Evolutionary conservation across 306 rosid species (phyloP).

Genomic region (Hippophae gyantsensis): DNA sequence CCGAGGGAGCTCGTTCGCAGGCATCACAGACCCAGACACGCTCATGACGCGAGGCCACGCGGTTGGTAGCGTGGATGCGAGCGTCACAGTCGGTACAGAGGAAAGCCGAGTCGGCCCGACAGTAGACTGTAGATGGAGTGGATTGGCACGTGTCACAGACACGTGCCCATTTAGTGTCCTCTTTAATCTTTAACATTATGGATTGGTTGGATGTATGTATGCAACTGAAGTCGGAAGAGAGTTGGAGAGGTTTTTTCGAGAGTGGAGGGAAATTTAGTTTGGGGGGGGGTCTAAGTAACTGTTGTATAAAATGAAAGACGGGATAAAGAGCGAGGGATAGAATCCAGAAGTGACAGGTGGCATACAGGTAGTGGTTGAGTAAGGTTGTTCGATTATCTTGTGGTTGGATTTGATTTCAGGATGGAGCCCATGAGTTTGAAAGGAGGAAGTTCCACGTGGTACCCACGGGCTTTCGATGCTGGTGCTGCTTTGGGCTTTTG

Average conservation of each 20-base stretch:
- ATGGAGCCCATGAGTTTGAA: slow-evolving; percentile 13
- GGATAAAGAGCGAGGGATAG: slow-evolving; percentile 15
- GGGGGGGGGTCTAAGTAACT: background rate
- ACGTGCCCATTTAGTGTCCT: slow-evolving; percentile 35
- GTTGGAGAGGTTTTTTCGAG: background rate
- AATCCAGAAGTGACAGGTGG: slow-evolving; percentile 61
- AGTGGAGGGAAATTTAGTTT: background rate
- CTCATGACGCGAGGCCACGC: slow-evolving; percentile 53
- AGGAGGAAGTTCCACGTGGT: slow-evolving; percentile 14
- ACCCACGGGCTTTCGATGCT: slow-evolving; percentile 1
- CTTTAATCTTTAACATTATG: slow-evolving; percentile 34
- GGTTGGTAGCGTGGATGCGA: slow-evolving; percentile 46
- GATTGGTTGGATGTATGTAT: background rate
- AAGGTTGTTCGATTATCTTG: slow-evolving; percentile 44
- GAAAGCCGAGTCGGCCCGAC: slow-evolving; percentile 54
- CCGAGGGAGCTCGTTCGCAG: slow-evolving; percentile 79
- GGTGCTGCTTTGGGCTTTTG: too few species aligned
- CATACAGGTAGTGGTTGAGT: slow-evolving; percentile 29
- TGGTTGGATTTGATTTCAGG: slow-evolving; percentile 39
- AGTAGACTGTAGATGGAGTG: slow-evolving; percentile 45
- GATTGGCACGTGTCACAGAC: slow-evolving; percentile 56
- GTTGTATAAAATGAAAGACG: background rate
- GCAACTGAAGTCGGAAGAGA: background rate
- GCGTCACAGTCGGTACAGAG: slow-evolving; percentile 57
- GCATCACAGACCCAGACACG: slow-evolving; percentile 87